Conservation (phyloP, 495 filamentous ascomycete genomes). For the Penicillium ochrochloron region DNA sequence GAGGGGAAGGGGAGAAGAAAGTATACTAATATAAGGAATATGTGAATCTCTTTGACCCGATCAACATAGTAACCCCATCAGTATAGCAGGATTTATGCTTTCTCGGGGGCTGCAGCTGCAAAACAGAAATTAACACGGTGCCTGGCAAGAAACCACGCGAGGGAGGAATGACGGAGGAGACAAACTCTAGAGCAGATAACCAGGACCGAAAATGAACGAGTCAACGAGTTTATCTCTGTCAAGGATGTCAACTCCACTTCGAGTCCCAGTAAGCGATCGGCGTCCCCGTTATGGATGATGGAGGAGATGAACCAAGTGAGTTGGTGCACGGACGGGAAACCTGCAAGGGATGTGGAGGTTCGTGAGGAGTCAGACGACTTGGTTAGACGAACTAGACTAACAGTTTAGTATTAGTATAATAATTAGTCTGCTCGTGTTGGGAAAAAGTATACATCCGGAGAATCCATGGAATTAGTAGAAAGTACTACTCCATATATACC, state of each 20-base stretch:
- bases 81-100: slow-evolving; percentile 3
- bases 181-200: too few relatives aligned
- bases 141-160: slow-evolving; percentile 2
- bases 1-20: background rate
- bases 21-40: slow-evolving; percentile 11
- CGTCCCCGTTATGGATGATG: background rate
- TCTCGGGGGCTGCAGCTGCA: background rate
- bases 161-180: background rate
- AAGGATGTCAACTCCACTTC: background rate
- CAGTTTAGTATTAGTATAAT: background rate
- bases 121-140: background rate
- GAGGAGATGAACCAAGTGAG: background rate
- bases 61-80: background rate
- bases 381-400: too few relatives aligned
- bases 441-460: background rate
- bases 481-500: too few relatives aligned
- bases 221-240: too few relatives aligned
- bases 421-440: background rate
- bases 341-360: slow-evolving; percentile 22
- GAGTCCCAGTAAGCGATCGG: slow-evolving; percentile 15
- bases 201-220: background rate
- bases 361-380: slow-evolving; percentile 13
- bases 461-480: background rate
- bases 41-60: background rate
- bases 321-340: slow-evolving; percentile 20